Percentiles rank a stretch among this genome's conserved stretches.
Evolutionary conservation across 208 protist species (phyloP).

Genomic region (Trypanosoma conorhini): DNA sequence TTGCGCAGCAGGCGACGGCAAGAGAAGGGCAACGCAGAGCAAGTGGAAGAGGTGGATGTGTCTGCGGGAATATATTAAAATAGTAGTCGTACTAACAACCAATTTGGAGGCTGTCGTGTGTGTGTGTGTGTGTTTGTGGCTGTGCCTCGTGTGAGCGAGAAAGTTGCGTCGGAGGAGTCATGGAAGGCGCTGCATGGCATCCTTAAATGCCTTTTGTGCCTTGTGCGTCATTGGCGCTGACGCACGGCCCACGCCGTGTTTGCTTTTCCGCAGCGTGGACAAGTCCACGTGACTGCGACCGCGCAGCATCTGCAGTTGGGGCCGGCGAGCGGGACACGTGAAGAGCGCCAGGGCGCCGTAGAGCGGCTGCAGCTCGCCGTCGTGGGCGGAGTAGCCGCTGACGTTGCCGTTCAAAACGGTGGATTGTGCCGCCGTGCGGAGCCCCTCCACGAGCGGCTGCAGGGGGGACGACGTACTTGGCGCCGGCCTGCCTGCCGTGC

Average conservation of each 20-base stretch:
- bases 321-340: background rate
- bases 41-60: too few relatives aligned
- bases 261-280: background rate
- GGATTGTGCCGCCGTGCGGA: background rate
- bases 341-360: slow-evolving; percentile 50
- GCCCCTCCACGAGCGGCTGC: slow-evolving; percentile 6
- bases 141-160: too few relatives aligned
- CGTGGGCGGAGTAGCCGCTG: background rate
- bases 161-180: slow-evolving; percentile 1
- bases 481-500: too few relatives aligned
- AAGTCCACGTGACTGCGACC: slow-evolving; percentile 19
- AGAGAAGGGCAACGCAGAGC: too few relatives aligned
- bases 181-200: slow-evolving; percentile 32
- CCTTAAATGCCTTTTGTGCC: slow-evolving; percentile 33
- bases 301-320: slow-evolving; percentile 9
- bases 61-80: too few relatives aligned
- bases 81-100: background rate
- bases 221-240: background rate
- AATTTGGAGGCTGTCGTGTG: background rate
- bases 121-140: too few relatives aligned
- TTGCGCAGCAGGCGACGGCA: too few relatives aligned
- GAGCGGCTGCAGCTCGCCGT: slow-evolving; percentile 45
- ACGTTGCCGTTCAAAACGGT: background rate
- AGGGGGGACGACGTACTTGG: background rate
- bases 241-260: background rate